phyloP scores from a whole-genome alignment of 2,329 filamentous ascomycete species.

The Huntiella omanensis region DNA sequence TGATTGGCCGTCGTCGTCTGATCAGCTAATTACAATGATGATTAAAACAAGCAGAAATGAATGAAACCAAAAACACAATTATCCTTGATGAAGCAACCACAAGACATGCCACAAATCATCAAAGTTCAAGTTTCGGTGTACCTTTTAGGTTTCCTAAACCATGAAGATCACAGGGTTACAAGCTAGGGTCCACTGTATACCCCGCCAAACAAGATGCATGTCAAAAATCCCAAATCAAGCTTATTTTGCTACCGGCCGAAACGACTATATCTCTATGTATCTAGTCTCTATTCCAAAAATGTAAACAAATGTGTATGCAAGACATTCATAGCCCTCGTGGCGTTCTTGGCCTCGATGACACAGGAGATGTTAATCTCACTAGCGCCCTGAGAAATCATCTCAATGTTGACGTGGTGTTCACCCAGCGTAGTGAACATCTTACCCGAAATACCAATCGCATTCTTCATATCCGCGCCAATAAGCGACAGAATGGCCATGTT shows the following conservation, averaged over 20 bases:
- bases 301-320: slow-evolving; percentile 94
- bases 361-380: slow-evolving; percentile 99
- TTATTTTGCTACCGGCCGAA: not conserved
- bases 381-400: slow-evolving; percentile 98
- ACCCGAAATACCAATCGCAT: slow-evolving; percentile 86
- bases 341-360: slow-evolving; percentile 81
- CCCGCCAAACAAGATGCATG: too few relatives aligned
- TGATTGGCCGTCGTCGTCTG: too few relatives aligned
- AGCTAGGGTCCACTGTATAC: too few relatives aligned
- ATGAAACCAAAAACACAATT: too few relatives aligned
- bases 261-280: not conserved
- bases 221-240: not conserved
- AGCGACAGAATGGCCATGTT: slow-evolving; percentile 93
- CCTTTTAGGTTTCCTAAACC: too few relatives aligned
- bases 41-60: too few relatives aligned
- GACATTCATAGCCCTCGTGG: slow-evolving; percentile 85
- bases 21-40: too few relatives aligned
- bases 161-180: too few relatives aligned
- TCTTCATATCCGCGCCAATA: slow-evolving; percentile 91
- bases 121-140: too few relatives aligned
- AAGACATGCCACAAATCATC: too few relatives aligned
- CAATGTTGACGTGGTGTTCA: slow-evolving; percentile 86
- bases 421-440: slow-evolving; percentile 90
- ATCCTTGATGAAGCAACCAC: too few relatives aligned
- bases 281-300: slow-evolving; percentile 52